Evolutionary conservation across 1,284 basidiomycete species (phyloP).

Genomic region (Cryptococcus amylolentus): DNA sequence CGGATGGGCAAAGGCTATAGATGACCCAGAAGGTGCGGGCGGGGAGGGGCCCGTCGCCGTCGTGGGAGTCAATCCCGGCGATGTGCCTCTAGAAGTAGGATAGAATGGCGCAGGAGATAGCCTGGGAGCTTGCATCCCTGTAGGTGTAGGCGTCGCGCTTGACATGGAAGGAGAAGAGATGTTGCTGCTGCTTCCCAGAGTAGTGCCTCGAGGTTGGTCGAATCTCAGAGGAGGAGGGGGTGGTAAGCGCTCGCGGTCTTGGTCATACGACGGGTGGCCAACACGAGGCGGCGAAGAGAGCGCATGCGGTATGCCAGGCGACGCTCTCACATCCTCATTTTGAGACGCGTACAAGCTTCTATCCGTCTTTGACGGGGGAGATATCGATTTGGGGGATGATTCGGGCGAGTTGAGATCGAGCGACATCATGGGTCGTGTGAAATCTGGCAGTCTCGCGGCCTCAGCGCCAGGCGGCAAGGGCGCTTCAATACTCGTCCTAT

Average conservation of each 20-base stretch:
- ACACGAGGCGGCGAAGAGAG: neutral
- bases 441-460: constrained; percentile 15
- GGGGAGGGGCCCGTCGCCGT: neutral
- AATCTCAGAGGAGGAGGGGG: constrained; percentile 10
- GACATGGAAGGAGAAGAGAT: neutral
- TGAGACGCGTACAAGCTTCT: neutral
- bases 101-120: neutral
- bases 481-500: neutral
- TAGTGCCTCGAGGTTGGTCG: neutral
- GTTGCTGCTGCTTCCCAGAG: neutral
- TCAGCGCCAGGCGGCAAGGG: constrained; percentile 31
- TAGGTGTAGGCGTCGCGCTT: neutral
- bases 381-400: neutral
- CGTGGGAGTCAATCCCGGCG: neutral
- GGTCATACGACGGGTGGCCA: neutral
- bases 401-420: neutral
- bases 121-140: neutral
- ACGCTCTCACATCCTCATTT: neutral
- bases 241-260: constrained; percentile 1
- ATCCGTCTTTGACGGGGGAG: neutral
- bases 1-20: constrained; percentile 17
- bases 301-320: neutral
- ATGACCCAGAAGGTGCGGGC: neutral
- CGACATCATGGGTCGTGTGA: constrained; percentile 10
- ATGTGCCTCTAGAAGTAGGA: neutral